Conservation (phyloP, 2,329 filamentous ascomycete species). For the Xylaria sp. region DNA sequence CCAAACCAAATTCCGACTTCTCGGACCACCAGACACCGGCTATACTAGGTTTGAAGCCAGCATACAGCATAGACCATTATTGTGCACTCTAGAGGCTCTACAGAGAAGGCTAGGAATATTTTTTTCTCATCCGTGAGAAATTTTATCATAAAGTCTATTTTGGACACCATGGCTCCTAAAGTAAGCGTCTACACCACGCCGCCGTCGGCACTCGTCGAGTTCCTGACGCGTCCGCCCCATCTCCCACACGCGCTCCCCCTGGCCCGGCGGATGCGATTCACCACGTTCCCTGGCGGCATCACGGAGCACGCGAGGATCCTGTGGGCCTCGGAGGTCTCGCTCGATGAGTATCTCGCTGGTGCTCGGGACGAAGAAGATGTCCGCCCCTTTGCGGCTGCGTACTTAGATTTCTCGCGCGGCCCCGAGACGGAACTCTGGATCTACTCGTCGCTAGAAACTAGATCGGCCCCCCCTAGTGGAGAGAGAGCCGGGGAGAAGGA, state of each 20-base stretch:
- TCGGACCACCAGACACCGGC: background rate
- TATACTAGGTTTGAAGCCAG: background rate
- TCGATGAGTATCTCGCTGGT: slow-evolving; percentile 10
- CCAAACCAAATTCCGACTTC: background rate
- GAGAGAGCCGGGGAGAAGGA: slow-evolving; percentile 33
- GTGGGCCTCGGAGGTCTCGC: slow-evolving; percentile 25
- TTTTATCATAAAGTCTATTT: too few relatives aligned
- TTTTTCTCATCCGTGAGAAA: background rate
- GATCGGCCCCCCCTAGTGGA: background rate
- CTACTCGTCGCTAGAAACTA: slow-evolving; percentile 62
- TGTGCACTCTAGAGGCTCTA: background rate
- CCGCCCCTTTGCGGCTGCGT: slow-evolving; percentile 64
- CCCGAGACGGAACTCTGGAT: slow-evolving; percentile 74
- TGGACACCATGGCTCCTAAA: slow-evolving; percentile 14
- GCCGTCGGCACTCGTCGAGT: slow-evolving; percentile 54
- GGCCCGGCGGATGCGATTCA: slow-evolving; percentile 71
- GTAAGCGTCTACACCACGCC: slow-evolving; percentile 47
- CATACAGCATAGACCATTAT: background rate
- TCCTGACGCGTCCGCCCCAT: slow-evolving; percentile 58
- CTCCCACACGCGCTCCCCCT: slow-evolving; percentile 70
- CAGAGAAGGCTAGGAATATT: background rate
- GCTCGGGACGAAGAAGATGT: background rate
- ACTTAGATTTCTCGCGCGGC: slow-evolving; percentile 67
- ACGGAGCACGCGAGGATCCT: slow-evolving; percentile 58
- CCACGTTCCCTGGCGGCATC: slow-evolving; percentile 54